phyloP scores from a whole-genome alignment of 106 monocot genomes.

The Narthecium ossifragum region DNA sequence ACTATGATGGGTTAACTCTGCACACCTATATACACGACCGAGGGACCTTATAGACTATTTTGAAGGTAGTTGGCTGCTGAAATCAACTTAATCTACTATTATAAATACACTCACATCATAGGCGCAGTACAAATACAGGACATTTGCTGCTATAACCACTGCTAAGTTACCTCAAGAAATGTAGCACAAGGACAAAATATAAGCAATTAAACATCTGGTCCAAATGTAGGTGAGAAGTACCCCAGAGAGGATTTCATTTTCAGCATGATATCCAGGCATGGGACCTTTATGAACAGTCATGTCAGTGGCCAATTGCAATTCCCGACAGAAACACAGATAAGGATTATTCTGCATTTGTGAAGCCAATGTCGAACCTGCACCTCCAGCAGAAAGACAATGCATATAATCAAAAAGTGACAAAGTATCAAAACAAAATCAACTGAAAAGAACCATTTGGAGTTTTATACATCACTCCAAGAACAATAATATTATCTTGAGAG shows the following conservation, averaged over 20 bases:
- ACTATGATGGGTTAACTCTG: too few relatives aligned
- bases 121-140: not conserved
- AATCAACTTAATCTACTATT: not conserved
- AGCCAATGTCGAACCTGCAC: not conserved
- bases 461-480: not conserved
- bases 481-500: not conserved
- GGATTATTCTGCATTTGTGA: not conserved
- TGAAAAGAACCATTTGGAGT: too few relatives aligned
- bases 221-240: not conserved
- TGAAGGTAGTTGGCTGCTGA: too few relatives aligned
- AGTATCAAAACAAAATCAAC: not conserved
- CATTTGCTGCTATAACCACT: too few relatives aligned
- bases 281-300: conserved; percentile 1
- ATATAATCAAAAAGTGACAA: not conserved
- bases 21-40: too few relatives aligned
- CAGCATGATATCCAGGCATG: too few relatives aligned
- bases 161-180: not conserved
- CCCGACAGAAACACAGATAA: conserved; percentile 3
- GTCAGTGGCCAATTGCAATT: not conserved
- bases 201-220: not conserved
- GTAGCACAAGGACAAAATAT: not conserved
- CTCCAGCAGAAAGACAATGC: too few relatives aligned
- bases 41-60: too few relatives aligned
- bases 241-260: too few relatives aligned
- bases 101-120: not conserved